Evolutionary conservation across 441 rosid genomes (phyloP).

Genomic region (Gossypium aridum): DNA sequence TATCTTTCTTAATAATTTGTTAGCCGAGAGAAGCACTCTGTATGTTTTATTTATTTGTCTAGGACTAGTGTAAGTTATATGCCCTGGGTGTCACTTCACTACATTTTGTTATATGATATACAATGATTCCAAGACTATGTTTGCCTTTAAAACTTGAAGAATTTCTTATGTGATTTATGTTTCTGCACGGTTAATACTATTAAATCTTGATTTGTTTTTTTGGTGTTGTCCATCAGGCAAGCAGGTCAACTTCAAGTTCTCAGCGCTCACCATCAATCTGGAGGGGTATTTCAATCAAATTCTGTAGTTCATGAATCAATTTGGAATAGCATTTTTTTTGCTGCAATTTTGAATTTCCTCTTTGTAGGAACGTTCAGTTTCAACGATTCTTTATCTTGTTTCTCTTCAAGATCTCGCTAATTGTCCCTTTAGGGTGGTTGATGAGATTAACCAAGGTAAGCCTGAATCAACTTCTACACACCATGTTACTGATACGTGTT

Average conservation of each 20-base stretch:
- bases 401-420: conserved; percentile 97
- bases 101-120: not conserved
- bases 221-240: conserved; percentile 37
- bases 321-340: not conserved
- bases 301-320: conserved; percentile 3
- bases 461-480: not conserved
- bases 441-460: conserved; percentile 96
- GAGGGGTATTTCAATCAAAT: conserved; percentile 53
- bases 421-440: conserved; percentile 96
- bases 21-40: not conserved
- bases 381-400: conserved; percentile 92
- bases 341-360: not conserved
- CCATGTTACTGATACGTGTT: not conserved
- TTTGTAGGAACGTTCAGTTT: conserved; percentile 77
- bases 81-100: not conserved
- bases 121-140: not conserved
- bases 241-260: conserved; percentile 84
- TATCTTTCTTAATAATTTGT: not conserved
- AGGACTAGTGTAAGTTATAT: not conserved
- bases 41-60: not conserved
- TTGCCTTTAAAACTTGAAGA: not conserved
- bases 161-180: not conserved
- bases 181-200: not conserved
- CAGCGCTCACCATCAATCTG: conserved; percentile 94
- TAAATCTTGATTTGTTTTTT: conserved; percentile 21